Base-by-base conservation (phyloP, 352 stramenopile genomes). In the Phytopythium mirpurense region DNA sequence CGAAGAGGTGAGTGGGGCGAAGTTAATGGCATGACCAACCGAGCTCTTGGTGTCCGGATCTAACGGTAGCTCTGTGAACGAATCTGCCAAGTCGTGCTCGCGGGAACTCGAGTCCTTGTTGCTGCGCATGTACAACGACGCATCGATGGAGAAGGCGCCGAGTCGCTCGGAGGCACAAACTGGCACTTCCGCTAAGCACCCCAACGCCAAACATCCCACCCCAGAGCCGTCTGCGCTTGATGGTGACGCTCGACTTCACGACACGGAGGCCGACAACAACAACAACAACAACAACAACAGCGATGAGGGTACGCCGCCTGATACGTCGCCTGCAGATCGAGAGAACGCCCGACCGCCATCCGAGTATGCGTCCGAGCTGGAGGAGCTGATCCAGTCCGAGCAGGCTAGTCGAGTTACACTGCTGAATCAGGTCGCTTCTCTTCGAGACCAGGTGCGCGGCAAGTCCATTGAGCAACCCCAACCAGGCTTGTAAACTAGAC, bases 101-200 rank as follows among this genome's bases (percentile, higher is more conserved):
- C 86, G 79, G 55, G 80, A 91, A 8, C 63, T 91, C 11, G 80
- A 91, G 36, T 78, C 75, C 16, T 21, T 79, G 6, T 54, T 91
- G 14, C 35, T 91, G 42, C 72, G 71, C 0, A 74, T 88, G 49
- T 83, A 82, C 59, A 91, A 89, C 19, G 73, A 88, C 10, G 66
- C 79, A 3, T 77, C 60, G 35, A 49, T 61, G 2, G 56, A 65
- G 6, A 42, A 34, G 54, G 54, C 61, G n/a, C 47, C 44, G 1
- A 68, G 54, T 27, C 81, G 46, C 16, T 21, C 41, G 1, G 45
- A 56, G 15, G 6, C 24, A 19, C 53, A 27, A 29, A 23, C 14
- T n/a, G 5, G 1, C 11, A 21, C 2, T 2, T 4, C 5, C 16
- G 8, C 14, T 1, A 47, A 47, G 23, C 5, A 26, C 14, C 11